phyloP scores from a whole-genome alignment of 2,329 filamentous ascomycete genomes.

The Pseudocercospora cruenta region DNA sequence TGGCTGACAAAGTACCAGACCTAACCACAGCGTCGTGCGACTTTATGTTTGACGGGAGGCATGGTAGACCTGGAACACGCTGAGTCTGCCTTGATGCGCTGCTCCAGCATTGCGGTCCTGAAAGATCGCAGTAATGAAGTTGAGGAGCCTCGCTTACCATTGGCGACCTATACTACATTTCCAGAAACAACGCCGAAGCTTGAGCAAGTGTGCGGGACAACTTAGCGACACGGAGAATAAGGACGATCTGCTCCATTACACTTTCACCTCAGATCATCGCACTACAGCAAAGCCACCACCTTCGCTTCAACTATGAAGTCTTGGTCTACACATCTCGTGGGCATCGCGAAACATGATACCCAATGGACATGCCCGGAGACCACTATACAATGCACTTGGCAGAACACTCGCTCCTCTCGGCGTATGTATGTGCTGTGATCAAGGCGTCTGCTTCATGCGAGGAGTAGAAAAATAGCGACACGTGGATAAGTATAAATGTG shows the following conservation, averaged over 20 bases:
- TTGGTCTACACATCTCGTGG: not conserved
- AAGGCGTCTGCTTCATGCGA: not conserved
- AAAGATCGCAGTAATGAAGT: not conserved
- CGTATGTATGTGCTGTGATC: not conserved
- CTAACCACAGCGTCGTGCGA: not conserved
- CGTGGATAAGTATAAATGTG: not conserved
- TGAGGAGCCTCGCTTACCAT: not conserved
- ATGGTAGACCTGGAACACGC: no score
- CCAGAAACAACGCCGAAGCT: not conserved
- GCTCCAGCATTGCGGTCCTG: no score
- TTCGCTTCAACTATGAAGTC: conserved; percentile 5
- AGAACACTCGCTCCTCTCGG: not conserved
- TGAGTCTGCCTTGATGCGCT: no score
- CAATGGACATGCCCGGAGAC: conserved; percentile 7
- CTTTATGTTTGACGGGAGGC: no score
- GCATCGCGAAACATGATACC: not conserved
- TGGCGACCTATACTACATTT: not conserved
- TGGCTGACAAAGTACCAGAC: not conserved
- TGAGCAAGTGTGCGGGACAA: not conserved
- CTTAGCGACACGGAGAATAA: conserved; percentile 7
- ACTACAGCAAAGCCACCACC: conserved; percentile 7
- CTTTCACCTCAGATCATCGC: not conserved
- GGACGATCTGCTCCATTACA: not conserved
- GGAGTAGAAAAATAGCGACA: not conserved
- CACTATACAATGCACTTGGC: conserved; percentile 13